A percentile compares a stretch with the other conserved stretches of the same genome.
Evolutionary conservation across 1,284 basidiomycete species (phyloP).

Genomic region (Ustilago crameri): DNA sequence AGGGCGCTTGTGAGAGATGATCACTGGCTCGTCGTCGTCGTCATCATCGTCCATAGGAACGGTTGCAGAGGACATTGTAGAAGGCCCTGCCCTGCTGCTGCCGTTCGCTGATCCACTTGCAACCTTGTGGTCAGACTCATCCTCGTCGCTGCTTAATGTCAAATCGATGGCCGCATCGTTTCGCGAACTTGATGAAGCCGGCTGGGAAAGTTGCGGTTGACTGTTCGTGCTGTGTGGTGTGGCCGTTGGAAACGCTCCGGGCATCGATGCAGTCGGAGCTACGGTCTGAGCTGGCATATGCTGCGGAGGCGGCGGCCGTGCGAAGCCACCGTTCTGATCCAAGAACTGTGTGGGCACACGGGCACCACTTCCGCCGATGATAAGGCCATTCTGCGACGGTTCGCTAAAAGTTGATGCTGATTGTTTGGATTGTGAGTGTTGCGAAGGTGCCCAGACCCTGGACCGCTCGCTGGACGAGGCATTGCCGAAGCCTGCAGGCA

Average conservation of each 20-base stretch:
- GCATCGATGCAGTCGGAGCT: constrained; percentile 3
- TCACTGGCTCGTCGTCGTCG: constrained; percentile 56
- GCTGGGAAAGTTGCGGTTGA: not conserved
- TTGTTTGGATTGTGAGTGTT: constrained; percentile 16
- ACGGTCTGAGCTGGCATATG: not conserved
- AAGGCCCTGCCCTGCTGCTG: not conserved
- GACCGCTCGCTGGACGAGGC: not conserved
- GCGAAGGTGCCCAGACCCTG: not conserved
- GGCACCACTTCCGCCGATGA: constrained; percentile 57
- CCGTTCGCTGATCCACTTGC: not conserved
- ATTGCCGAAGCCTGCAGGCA: constrained; percentile 23
- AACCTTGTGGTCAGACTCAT: constrained; percentile 20
- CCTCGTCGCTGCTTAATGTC: constrained; percentile 41
- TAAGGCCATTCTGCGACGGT: constrained; percentile 3
- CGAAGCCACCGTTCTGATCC: constrained; percentile 43
- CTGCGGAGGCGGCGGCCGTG: constrained; percentile 6
- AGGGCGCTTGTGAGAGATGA: constrained; percentile 41
- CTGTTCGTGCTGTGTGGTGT: not conserved
- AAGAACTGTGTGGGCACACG: constrained; percentile 57
- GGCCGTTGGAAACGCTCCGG: constrained; percentile 11
- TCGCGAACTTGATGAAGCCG: not conserved
- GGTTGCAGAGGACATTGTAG: constrained; percentile 2
- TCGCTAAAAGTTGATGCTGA: not conserved
- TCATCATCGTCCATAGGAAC: constrained; percentile 44
- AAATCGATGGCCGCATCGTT: constrained; percentile 31